Evolutionary conservation across 106 monocot species (phyloP).

Genomic region (Apostasia shenzhenica): DNA sequence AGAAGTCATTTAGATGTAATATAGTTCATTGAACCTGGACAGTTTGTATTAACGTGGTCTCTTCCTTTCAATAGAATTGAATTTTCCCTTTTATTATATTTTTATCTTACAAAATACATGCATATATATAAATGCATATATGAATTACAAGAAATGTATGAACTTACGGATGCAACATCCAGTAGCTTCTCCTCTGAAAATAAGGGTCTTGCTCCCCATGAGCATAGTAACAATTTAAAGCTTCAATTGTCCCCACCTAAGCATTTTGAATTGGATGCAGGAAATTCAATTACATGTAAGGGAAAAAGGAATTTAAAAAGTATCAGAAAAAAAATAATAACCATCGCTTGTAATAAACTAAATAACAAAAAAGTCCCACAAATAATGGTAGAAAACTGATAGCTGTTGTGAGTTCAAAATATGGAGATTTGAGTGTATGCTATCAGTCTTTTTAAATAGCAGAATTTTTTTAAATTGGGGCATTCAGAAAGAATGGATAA

Average conservation of each 20-base stretch:
- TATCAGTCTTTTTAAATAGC: no score
- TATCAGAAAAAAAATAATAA: background rate
- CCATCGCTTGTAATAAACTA: background rate
- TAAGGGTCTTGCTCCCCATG: slow-evolving; percentile 48
- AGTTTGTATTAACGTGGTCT: no score
- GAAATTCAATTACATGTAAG: background rate
- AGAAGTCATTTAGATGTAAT: no score
- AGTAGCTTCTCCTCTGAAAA: slow-evolving; percentile 56
- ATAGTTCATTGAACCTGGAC: no score
- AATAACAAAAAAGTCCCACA: background rate
- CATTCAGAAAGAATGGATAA: no score
- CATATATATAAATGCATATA: no score
- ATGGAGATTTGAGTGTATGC: no score
- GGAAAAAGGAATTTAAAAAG: background rate
- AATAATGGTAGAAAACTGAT: background rate
- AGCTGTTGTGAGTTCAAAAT: no score
- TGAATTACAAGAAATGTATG: background rate
- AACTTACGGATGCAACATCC: slow-evolving; percentile 70
- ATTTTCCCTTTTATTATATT: no score
- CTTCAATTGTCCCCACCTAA: slow-evolving; percentile 51
- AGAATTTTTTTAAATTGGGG: no score
- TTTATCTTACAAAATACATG: no score
- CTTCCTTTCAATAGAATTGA: no score
- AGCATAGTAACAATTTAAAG: slow-evolving; percentile 68
- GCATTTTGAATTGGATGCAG: background rate